Conservation (phyloP, 192 early-diverging fungal species). For the Podila clonocystis region DNA sequence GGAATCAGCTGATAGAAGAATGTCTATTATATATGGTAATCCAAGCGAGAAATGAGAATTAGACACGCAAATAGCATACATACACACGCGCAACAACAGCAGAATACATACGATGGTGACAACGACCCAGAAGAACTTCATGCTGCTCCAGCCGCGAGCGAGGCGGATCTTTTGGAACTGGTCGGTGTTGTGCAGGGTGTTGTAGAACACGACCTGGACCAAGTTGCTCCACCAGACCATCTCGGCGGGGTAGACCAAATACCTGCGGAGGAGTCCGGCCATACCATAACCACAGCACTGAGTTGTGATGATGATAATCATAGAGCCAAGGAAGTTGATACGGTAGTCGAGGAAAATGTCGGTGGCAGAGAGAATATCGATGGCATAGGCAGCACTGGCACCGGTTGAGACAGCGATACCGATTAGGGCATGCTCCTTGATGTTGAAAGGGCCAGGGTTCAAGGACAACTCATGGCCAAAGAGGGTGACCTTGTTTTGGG, state of each 20-base stretch:
- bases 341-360: conserved; percentile 25
- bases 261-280: conserved; percentile 82
- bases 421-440: conserved; percentile 77
- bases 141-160: conserved; percentile 27
- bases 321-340: conserved; percentile 12
- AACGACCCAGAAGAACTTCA: conserved; percentile 54
- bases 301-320: conserved; percentile 71
- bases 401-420: conserved; percentile 60
- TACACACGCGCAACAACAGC: no score
- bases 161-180: conserved; percentile 22
- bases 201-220: conserved; percentile 59
- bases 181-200: conserved; percentile 51
- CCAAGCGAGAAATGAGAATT: no score
- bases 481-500: not conserved
- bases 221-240: conserved; percentile 91
- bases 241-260: conserved; percentile 78
- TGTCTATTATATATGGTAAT: not conserved
- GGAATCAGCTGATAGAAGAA: conserved; percentile 61
- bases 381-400: conserved; percentile 60
- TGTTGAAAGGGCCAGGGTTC: conserved; percentile 61
- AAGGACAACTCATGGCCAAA: conserved; percentile 17
- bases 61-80: no score
- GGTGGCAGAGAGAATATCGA: conserved; percentile 26
- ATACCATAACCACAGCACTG: conserved; percentile 66
- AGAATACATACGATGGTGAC: not conserved